Evolutionary conservation across 2,329 filamentous ascomycete species (phyloP).

Genomic region (Tolypocladium capitatum): DNA sequence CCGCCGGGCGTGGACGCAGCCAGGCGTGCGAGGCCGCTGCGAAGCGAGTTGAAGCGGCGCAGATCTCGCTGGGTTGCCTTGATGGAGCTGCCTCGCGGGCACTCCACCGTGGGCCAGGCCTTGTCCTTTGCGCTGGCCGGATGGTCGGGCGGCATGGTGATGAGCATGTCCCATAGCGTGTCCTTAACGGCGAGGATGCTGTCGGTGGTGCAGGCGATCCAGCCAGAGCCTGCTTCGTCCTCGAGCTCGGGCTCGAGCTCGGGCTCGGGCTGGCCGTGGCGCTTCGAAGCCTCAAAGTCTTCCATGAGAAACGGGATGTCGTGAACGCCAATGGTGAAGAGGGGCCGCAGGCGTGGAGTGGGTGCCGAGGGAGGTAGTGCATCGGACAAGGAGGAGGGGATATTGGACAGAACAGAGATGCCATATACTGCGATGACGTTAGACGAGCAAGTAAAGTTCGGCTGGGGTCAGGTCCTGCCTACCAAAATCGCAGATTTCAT

Average conservation of each 20-base stretch:
- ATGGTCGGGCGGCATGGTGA: constrained; percentile 61
- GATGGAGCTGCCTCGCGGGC: constrained; percentile 47
- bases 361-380: constrained; percentile 50
- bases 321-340: constrained; percentile 91
- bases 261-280: constrained; percentile 20
- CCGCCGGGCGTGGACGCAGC: constrained; percentile 10
- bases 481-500: constrained; percentile 83
- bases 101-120: constrained; percentile 66
- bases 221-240: constrained; percentile 48
- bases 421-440: constrained; percentile 59
- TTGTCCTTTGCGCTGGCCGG: constrained; percentile 43
- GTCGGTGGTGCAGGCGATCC: constrained; percentile 93
- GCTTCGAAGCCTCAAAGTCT: constrained; percentile 37
- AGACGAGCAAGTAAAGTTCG: constrained; percentile 3
- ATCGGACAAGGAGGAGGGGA: constrained; percentile 61
- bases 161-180: constrained; percentile 76
- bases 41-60: constrained; percentile 61
- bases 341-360: constrained; percentile 55
- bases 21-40: constrained; percentile 44
- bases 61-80: constrained; percentile 86
- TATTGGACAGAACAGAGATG: constrained; percentile 81
- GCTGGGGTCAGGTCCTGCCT: constrained; percentile 11
- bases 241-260: constrained; percentile 22
- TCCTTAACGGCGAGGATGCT: constrained; percentile 80
- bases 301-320: constrained; percentile 71